phyloP scores from a whole-genome alignment of 2,329 filamentous ascomycete genomes.

The Trichoderma sp. region DNA sequence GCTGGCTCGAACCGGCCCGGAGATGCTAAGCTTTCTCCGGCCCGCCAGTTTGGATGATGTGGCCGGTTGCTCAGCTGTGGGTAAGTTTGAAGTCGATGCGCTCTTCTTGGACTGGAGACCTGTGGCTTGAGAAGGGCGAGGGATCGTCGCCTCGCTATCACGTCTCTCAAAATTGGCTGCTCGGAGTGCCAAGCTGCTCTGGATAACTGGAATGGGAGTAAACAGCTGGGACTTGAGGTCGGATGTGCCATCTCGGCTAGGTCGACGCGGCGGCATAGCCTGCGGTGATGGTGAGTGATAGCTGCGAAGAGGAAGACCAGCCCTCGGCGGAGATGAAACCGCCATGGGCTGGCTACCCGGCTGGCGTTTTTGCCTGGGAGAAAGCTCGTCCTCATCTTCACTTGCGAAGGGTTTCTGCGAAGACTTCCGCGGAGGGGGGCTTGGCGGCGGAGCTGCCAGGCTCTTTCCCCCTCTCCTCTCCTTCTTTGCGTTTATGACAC shows the following conservation, averaged over 20 bases:
- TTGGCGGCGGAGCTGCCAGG: constrained; percentile 56
- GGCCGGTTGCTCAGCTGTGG: constrained; percentile 31
- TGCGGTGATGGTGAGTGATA: constrained; percentile 39
- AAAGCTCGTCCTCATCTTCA: constrained; percentile 44
- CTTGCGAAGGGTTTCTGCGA: constrained; percentile 56
- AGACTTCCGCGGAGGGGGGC: constrained; percentile 63
- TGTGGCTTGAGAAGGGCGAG: constrained; percentile 42
- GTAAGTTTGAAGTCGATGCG: constrained; percentile 41
- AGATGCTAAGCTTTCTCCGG: constrained; percentile 31
- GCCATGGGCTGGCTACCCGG: constrained; percentile 35
- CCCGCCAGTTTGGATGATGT: constrained; percentile 30
- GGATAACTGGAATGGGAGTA: constrained; percentile 58
- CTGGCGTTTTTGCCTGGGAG: constrained; percentile 43
- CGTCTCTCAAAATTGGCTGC: constrained; percentile 52
- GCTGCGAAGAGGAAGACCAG: constrained; percentile 34
- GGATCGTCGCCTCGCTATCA: constrained; percentile 45
- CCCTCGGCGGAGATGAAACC: constrained; percentile 42
- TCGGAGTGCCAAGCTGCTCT: constrained; percentile 59
- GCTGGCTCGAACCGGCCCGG: constrained; percentile 34
- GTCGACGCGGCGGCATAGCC: constrained; percentile 57
- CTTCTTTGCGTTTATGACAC: constrained; percentile 46
- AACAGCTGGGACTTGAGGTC: constrained; percentile 61
- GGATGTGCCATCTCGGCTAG: constrained; percentile 69
- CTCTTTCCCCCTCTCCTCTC: constrained; percentile 48
- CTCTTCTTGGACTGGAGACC: constrained; percentile 38